These are phyloP conservation scores for Phytophthora aleatoria DNA, from an alignment of 352 stramenopile genomes.

Conservation along the genomic window DNA sequence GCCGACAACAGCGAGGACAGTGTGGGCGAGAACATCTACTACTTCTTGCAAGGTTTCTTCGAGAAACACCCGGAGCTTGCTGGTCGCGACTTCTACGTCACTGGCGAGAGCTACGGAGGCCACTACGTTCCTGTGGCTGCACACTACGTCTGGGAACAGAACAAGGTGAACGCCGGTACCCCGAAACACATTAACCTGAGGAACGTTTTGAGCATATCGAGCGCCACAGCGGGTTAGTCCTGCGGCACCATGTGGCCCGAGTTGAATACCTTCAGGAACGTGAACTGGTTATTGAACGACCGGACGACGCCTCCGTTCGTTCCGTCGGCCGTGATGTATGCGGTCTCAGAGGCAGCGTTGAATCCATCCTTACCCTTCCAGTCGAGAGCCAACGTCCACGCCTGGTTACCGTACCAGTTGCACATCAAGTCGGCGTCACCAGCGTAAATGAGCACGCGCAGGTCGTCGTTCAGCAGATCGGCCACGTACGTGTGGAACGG, in stretches of 20 bases:
- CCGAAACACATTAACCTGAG: slow-evolving; percentile 43
- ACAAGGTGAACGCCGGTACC: slow-evolving; percentile 35
- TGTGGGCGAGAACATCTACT: slow-evolving; percentile 73
- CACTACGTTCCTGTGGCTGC: slow-evolving; percentile 67
- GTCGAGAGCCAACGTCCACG: slow-evolving; percentile 92
- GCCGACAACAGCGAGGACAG: slow-evolving; percentile 49
- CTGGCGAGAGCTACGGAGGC: slow-evolving; percentile 71
- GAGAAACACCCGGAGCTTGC: slow-evolving; percentile 62
- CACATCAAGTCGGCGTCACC: slow-evolving; percentile 97
- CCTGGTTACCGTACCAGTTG: slow-evolving; percentile 96
- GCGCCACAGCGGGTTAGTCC: slow-evolving; percentile 53
- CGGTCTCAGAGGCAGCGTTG: slow-evolving; percentile 51
- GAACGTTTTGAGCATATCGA: slow-evolving; percentile 76
- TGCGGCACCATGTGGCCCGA: slow-evolving; percentile 70
- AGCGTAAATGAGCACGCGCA: slow-evolving; percentile 94
- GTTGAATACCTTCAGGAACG: slow-evolving; percentile 67
- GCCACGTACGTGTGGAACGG: slow-evolving; percentile 86
- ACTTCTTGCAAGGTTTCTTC: slow-evolving; percentile 71
- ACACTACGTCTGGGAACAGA: slow-evolving; percentile 62
- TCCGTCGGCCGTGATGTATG: slow-evolving; percentile 20
- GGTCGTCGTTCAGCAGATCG: slow-evolving; percentile 79
- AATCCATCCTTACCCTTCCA: slow-evolving; percentile 92
- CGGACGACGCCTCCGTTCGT: slow-evolving; percentile 36
- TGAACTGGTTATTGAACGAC: slow-evolving; percentile 51
- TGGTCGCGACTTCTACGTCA: slow-evolving; percentile 65